phyloP scores from a whole-genome alignment of 306 rosid genomes.

The Coriaria nepalensis region DNA sequence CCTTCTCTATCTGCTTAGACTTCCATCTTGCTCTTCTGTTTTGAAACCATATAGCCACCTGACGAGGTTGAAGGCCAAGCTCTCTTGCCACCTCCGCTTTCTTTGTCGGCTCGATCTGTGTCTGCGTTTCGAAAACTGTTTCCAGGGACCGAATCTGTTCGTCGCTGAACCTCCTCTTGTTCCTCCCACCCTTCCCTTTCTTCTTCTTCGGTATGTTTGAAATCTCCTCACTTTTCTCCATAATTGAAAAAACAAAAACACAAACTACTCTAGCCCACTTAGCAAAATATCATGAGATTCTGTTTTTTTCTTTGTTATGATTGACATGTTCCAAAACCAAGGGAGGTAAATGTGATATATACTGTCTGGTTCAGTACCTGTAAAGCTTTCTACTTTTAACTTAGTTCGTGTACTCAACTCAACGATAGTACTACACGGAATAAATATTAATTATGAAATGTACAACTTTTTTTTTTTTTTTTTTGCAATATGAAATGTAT shows the following conservation, averaged over 20 bases:
- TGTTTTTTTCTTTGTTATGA: background rate
- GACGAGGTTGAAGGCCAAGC: constrained; percentile 85
- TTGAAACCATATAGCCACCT: constrained; percentile 95
- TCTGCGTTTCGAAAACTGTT: constrained; percentile 59
- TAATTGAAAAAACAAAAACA: constrained; percentile 2
- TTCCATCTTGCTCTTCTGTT: constrained; percentile 95
- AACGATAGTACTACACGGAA: too few species aligned
- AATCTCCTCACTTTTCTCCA: constrained; percentile 40
- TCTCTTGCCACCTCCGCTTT: constrained; percentile 68
- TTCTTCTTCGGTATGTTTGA: constrained; percentile 43
- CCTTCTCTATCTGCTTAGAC: constrained; percentile 70
- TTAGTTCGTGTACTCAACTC: too few species aligned
- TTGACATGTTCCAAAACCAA: too few species aligned
- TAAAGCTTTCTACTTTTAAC: too few species aligned
- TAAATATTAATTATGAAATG: too few species aligned
- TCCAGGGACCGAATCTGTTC: constrained; percentile 65
- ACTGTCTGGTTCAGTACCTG: too few species aligned
- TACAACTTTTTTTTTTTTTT: too few species aligned
- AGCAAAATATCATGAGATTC: background rate
- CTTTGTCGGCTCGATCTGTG: constrained; percentile 77
- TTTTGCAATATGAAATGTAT: too few species aligned
- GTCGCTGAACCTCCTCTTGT: constrained; percentile 66
- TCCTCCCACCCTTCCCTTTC: constrained; percentile 16
- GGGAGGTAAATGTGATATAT: too few species aligned
- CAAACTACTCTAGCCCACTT: background rate